Evolutionary conservation across 2,329 filamentous ascomycete genomes (phyloP).

Genomic region (Dichotomopilus funicola): DNA sequence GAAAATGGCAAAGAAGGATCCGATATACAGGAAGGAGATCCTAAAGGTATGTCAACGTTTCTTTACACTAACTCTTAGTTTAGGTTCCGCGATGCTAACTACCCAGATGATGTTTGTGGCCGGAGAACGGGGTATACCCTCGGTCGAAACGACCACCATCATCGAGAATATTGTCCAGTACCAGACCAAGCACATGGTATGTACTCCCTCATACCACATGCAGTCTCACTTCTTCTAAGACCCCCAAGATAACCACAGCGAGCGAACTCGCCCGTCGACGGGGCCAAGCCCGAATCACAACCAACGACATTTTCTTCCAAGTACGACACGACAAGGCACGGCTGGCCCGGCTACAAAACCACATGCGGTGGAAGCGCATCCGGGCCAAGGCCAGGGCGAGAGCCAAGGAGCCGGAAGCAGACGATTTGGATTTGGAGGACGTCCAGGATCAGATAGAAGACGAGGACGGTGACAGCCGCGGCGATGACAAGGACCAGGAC

Average conservation of each 20-base stretch:
- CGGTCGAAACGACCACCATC: constrained; percentile 15
- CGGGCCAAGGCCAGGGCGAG: constrained; percentile 17
- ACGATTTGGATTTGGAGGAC: constrained; percentile 13
- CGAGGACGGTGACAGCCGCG: not conserved
- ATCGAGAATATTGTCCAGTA: constrained; percentile 21
- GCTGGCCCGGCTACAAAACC: constrained; percentile 20
- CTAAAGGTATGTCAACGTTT: not conserved
- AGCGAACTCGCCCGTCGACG: constrained; percentile 20
- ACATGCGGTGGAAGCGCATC: constrained; percentile 23
- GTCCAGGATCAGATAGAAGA: constrained; percentile 3
- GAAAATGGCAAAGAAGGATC: not conserved
- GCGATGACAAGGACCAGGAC: too few species aligned
- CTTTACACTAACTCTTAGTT: not conserved
- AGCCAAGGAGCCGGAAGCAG: constrained; percentile 5
- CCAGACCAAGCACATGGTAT: constrained; percentile 18
- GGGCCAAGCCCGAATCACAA: constrained; percentile 19
- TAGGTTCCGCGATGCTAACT: not conserved
- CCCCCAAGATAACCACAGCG: constrained; percentile 15
- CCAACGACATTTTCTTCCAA: constrained; percentile 23
- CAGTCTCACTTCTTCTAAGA: not conserved
- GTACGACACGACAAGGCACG: constrained; percentile 21
- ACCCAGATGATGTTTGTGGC: constrained; percentile 24
- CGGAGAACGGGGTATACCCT: constrained; percentile 17
- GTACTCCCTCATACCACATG: not conserved
- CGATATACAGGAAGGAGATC: constrained; percentile 2